Evolutionary conservation across 306 rosid genomes (phyloP), one percentile per base, ranked within the genome.

Genomic region (Fragaria ananassa): DNA sequence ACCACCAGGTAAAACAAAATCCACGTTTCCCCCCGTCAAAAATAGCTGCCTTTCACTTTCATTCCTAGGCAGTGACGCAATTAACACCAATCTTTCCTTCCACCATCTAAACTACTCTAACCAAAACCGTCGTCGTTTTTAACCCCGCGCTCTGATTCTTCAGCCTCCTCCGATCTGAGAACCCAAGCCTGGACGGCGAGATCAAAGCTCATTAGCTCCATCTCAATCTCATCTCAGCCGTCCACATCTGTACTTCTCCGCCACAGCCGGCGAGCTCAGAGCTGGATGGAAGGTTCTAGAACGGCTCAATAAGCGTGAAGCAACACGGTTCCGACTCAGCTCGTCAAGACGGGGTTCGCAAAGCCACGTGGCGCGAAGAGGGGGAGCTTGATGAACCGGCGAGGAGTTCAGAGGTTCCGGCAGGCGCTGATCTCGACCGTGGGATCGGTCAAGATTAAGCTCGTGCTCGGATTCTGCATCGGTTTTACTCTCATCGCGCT

Each of bases 391-490:
- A 67, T 81, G 18, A 87, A 88, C 78, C 97, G 97, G 77, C 90
- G 97, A 76, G 79, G 81, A 67, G 84, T 85, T 44, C 96, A 83
- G 86, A 82, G 91, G 88, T 83, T 88, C 74, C 91, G 93, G 72
- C 85, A 82, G 76, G 68, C 84, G 46, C 76, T 87, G 76, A 78
- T 88, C 84, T 86, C 84, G 46, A 78, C 93, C 49, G 80, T 88
- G 49, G 92, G 89, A 89, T 93, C 98, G 41, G 49, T 77, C 44
- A 95, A 73, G 92, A 88, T 95, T 88, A 89, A 89, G 87, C 85
- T 92, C 81, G 78, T 89, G 7, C 88, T 92, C 21, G 87, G 80
- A 37, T 81, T 83, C 45, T 92, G 96, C 85, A 82, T 92, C 74
- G 90, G 78, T 5, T 44, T 92, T 49, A 85, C 93, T 68, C 74